These are phyloP conservation scores for Pinus taeda DNA, from an alignment of 75 land plant genomes.

Conservation along the genomic window DNA sequence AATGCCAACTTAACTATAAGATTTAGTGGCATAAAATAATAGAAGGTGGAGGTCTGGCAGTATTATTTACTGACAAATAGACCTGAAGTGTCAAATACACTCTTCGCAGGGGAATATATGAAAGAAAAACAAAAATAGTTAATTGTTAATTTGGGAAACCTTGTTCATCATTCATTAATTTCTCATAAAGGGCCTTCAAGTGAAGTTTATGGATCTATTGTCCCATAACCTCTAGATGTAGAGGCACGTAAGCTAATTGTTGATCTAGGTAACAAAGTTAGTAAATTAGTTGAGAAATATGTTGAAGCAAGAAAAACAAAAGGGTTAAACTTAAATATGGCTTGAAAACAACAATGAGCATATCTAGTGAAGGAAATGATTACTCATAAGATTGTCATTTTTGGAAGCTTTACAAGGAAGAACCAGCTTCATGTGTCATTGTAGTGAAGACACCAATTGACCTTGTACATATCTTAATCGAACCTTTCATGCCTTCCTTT, in stretches of 20 bases:
- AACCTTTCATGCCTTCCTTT: conserved; percentile 97
- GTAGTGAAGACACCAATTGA: conserved; percentile 81
- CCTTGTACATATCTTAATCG: conserved; percentile 77
- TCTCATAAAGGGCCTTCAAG: conserved; percentile 86
- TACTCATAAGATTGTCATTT: conserved; percentile 89
- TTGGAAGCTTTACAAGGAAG: conserved; percentile 94
- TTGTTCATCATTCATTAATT: conserved; percentile 74
- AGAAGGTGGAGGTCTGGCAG: no score
- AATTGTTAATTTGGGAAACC: conserved; percentile 88
- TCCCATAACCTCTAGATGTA: conserved; percentile 70
- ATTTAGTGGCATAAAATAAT: no score
- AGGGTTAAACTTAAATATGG: conserved; percentile 92
- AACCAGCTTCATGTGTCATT: conserved; percentile 61
- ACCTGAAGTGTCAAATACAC: conserved; percentile 66
- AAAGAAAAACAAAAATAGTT: conserved; percentile 86
- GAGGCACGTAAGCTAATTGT: conserved; percentile 58
- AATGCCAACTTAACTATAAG: no score
- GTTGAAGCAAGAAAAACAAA: conserved; percentile 82
- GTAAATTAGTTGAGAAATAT: conserved; percentile 63
- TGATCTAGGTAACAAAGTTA: conserved; percentile 46
- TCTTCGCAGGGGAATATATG: conserved; percentile 87
- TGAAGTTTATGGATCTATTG: conserved; percentile 73
- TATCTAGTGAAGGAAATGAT: conserved; percentile 82
- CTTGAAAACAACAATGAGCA: conserved; percentile 81
- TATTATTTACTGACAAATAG: no score